These are phyloP conservation scores for Pisolithus orientalis DNA, from an alignment of 768 basidiomycete genomes.

Conservation along the genomic window DNA sequence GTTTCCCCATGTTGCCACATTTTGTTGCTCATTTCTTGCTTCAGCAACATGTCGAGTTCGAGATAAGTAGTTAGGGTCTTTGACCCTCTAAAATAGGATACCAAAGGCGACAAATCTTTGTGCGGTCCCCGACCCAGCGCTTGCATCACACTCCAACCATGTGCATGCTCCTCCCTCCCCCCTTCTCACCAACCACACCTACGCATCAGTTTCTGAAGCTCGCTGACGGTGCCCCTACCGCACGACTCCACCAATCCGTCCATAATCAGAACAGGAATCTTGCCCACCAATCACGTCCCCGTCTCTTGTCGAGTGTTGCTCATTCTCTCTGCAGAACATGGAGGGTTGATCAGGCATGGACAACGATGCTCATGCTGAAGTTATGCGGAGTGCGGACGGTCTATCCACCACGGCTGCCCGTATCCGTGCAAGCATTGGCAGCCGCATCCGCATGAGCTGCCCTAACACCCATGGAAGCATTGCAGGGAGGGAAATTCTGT, in stretches of 20 bases:
- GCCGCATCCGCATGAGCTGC: constrained; percentile 47
- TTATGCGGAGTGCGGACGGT: constrained; percentile 89
- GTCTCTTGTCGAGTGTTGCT: constrained; percentile 61
- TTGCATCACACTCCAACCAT: constrained; percentile 30
- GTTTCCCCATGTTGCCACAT: background rate
- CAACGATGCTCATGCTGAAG: constrained; percentile 85
- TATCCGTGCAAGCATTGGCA: constrained; percentile 48
- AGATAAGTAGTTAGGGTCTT: constrained; percentile 61
- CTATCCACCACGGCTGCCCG: constrained; percentile 69
- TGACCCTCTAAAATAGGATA: constrained; percentile 25
- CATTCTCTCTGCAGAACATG: constrained; percentile 85
- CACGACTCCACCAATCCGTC: constrained; percentile 30
- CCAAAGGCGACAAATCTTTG: constrained; percentile 45
- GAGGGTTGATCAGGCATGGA: constrained; percentile 86
- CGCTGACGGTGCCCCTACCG: constrained; percentile 34
- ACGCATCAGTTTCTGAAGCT: constrained; percentile 79
- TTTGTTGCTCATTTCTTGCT: background rate
- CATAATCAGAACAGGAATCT: constrained; percentile 32
- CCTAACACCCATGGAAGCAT: constrained; percentile 70
- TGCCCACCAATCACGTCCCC: constrained; percentile 31
- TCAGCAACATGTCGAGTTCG: constrained; percentile 52
- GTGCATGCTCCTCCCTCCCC: constrained; percentile 65
- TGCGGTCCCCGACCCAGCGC: constrained; percentile 36
- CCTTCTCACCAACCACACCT: constrained; percentile 88
- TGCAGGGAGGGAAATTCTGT: constrained; percentile 32